Percentiles rank a stretch among this genome's conserved stretches.
Evolutionary conservation across 163 green algal genomes (phyloP).

Genomic region (Chlorella variabilis): DNA sequence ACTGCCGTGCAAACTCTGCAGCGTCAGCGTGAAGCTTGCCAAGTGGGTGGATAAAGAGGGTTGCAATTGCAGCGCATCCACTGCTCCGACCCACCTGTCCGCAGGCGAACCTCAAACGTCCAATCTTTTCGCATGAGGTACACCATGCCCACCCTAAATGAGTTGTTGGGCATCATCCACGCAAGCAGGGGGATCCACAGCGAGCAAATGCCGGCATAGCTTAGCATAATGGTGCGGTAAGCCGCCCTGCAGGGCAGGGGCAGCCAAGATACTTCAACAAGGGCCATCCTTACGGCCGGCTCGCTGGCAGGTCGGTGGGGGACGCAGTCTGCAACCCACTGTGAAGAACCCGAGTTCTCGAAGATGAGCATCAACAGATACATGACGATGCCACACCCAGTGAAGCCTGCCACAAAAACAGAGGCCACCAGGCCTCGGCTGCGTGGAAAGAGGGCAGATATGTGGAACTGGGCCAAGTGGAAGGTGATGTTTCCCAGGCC

Average conservation of each 20-base stretch:
- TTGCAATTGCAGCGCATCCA: too few species aligned
- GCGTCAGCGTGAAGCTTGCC: too few species aligned
- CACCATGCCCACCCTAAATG: slow-evolving; percentile 57
- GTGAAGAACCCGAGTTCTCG: slow-evolving; percentile 30
- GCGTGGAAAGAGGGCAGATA: slow-evolving; percentile 59
- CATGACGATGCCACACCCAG: slow-evolving; percentile 68
- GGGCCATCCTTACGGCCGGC: too few species aligned
- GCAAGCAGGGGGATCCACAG: slow-evolving; percentile 65
- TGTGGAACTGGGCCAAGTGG: slow-evolving; percentile 71
- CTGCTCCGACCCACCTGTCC: slow-evolving; percentile 19
- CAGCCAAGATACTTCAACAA: not conserved
- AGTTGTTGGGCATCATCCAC: slow-evolving; percentile 71
- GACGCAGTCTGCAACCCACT: slow-evolving; percentile 9
- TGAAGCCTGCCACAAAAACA: slow-evolving; percentile 71
- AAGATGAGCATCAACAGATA: slow-evolving; percentile 68
- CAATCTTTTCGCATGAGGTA: slow-evolving; percentile 46
- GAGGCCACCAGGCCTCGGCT: slow-evolving; percentile 55
- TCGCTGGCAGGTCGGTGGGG: not conserved
- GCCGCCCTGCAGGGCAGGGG: slow-evolving; percentile 20
- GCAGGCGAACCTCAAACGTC: slow-evolving; percentile 47
- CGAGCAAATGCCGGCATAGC: slow-evolving; percentile 57
- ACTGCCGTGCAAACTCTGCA: slow-evolving; percentile 45
- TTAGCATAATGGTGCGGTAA: slow-evolving; percentile 51
- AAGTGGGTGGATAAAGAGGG: too few species aligned
- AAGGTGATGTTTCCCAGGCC: slow-evolving; percentile 71